These are phyloP conservation scores for Xanthoconium stramineum DNA, from an alignment of 768 basidiomycete species.

Conservation along the genomic window DNA sequence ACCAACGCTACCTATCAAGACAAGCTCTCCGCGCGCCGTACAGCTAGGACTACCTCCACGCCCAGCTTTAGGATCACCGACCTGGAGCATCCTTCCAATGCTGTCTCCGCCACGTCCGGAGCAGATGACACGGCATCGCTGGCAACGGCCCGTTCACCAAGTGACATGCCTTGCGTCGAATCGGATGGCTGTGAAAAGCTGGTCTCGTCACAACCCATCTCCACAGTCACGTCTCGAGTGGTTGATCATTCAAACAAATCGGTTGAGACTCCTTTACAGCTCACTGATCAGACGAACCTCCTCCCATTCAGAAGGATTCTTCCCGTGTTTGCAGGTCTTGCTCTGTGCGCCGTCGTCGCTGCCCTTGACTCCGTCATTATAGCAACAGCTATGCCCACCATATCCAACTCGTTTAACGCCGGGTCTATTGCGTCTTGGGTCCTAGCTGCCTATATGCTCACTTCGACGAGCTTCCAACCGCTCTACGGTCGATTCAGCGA, in stretches of 20 bases:
- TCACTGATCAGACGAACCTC: conserved; percentile 77
- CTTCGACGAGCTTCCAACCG: conserved; percentile 41
- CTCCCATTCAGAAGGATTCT: conserved; percentile 64
- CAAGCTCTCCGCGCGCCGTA: not conserved
- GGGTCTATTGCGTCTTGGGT: conserved; percentile 53
- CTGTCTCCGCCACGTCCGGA: not conserved
- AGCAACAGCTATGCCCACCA: conserved; percentile 70
- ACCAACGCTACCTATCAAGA: not conserved
- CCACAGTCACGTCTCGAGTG: conserved; percentile 1
- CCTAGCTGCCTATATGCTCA: conserved; percentile 67
- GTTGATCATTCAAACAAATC: not conserved
- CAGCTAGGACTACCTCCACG: not conserved
- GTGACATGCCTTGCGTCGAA: not conserved
- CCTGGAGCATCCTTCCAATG: not conserved
- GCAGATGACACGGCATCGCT: not conserved
- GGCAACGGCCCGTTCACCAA: not conserved
- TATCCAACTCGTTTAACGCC: conserved; percentile 62
- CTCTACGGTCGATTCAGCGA: conserved; percentile 62
- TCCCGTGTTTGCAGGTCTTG: conserved; percentile 57
- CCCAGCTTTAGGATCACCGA: not conserved
- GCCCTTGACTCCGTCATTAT: conserved; percentile 71
- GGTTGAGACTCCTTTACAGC: conserved; percentile 7
- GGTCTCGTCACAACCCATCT: conserved; percentile 1
- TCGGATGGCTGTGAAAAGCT: conserved; percentile 1
- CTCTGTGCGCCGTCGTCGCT: conserved; percentile 59